Percentiles rank a stretch among this genome's conserved stretches.
These are phyloP conservation scores for Fusarium sambucinum DNA, from an alignment of 2,329 filamentous ascomycete species.

Conservation along the genomic window DNA sequence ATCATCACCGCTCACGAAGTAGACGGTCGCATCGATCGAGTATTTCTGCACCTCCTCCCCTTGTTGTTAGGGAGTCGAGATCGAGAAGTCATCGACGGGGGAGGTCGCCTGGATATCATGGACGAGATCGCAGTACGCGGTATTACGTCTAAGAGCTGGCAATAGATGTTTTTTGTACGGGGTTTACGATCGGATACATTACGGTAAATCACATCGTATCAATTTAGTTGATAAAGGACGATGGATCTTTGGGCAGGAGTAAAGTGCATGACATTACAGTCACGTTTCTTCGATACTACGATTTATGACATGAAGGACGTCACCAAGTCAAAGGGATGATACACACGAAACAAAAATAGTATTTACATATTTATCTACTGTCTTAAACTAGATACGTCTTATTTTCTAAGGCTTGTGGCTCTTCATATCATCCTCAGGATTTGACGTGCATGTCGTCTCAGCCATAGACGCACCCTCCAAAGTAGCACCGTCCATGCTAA, in stretches of 20 bases:
- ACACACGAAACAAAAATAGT: not conserved
- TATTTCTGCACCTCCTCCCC: constrained; percentile 43
- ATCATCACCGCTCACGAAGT: constrained; percentile 43
- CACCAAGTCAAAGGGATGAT: not conserved
- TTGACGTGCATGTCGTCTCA: constrained; percentile 36
- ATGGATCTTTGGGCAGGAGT: not conserved
- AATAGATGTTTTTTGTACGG: not conserved
- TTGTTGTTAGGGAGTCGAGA: constrained; percentile 39
- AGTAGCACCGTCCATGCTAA: constrained; percentile 30
- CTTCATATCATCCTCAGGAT: constrained; percentile 33
- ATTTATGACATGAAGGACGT: constrained; percentile 27
- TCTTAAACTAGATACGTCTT: not conserved
- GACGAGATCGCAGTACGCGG: constrained; percentile 32
- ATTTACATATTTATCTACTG: not conserved
- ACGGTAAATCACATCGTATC: not conserved
- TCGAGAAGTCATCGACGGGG: constrained; percentile 35
- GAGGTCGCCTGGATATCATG: constrained; percentile 32
- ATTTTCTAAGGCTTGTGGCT: not conserved
- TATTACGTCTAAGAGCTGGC: constrained; percentile 32
- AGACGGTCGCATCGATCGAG: constrained; percentile 42
- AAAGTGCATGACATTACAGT: not conserved
- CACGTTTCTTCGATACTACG: not conserved
- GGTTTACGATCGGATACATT: not conserved
- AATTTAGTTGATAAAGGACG: not conserved
- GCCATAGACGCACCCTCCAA: constrained; percentile 38